phyloP scores from a whole-genome alignment of 2,329 filamentous ascomycete species.

The Neofusicoccum umdonicola region DNA sequence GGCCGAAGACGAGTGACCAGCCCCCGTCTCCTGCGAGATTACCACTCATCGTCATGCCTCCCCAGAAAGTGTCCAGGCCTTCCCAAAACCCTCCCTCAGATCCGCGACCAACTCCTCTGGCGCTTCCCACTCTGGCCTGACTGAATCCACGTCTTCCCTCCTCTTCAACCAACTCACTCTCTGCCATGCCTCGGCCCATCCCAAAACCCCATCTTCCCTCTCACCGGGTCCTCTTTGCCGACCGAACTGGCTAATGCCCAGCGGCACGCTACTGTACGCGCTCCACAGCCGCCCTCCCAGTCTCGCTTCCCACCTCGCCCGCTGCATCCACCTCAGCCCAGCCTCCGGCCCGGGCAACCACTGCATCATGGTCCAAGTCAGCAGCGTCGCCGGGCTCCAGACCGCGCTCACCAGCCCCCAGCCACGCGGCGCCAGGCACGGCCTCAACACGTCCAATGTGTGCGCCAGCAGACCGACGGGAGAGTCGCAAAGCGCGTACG shows the following conservation, averaged over 20 bases:
- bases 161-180: constrained; percentile 38
- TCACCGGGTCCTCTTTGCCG: neutral
- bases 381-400: constrained; percentile 31
- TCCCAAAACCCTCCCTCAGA: constrained; percentile 40
- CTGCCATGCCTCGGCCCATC: constrained; percentile 40
- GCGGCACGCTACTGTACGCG: constrained; percentile 24
- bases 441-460: constrained; percentile 33
- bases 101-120: constrained; percentile 41
- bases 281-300: constrained; percentile 16
- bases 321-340: constrained; percentile 51
- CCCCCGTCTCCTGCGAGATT: neutral
- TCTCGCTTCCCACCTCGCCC: neutral
- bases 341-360: constrained; percentile 67
- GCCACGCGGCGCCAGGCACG: constrained; percentile 16
- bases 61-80: constrained; percentile 20
- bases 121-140: constrained; percentile 41
- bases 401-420: neutral
- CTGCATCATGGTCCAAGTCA: constrained; percentile 60
- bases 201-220: constrained; percentile 21
- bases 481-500: constrained; percentile 39
- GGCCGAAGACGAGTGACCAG: neutral
- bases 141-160: constrained; percentile 29
- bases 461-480: constrained; percentile 35
- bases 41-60: neutral
- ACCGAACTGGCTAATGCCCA: constrained; percentile 43